Percentiles rank a stretch among this genome's conserved stretches.
phyloP scores from a whole-genome alignment of 495 filamentous ascomycete genomes.

The Hypoxylon crocopeplum region DNA sequence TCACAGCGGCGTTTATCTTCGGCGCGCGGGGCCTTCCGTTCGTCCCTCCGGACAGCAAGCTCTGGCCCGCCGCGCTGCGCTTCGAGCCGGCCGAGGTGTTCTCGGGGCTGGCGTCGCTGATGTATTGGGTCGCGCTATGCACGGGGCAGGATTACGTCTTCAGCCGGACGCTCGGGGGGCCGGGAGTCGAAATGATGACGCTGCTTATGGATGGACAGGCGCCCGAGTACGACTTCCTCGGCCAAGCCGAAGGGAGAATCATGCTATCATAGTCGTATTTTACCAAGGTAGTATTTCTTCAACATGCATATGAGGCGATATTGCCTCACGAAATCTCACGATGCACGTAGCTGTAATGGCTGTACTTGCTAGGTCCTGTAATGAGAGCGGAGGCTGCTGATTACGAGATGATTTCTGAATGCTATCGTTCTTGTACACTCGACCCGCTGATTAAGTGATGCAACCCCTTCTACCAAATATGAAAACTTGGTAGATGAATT shows the following conservation, averaged over 20 bases:
- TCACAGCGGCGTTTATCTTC: neutral
- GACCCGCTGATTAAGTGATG: too few relatives aligned
- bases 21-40: neutral
- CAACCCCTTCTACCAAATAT: too few relatives aligned
- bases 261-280: slow-evolving; percentile 5
- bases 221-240: neutral
- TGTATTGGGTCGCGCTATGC: slow-evolving; percentile 4
- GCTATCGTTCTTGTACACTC: too few relatives aligned
- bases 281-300: neutral
- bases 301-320: too few relatives aligned
- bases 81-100: slow-evolving; percentile 1
- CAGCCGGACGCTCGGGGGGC: slow-evolving; percentile 12
- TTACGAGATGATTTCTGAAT: too few relatives aligned
- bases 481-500: too few relatives aligned
- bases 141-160: slow-evolving; percentile 6
- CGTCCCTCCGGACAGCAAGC: neutral
- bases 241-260: slow-evolving; percentile 8
- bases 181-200: slow-evolving; percentile 19
- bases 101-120: neutral
- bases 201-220: neutral
- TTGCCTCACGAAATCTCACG: too few relatives aligned
- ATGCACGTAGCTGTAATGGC: too few relatives aligned
- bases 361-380: too few relatives aligned
- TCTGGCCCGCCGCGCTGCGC: neutral
- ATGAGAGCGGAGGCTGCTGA: too few relatives aligned